These are phyloP conservation scores for Pseudovirgaria hyperparasitica DNA, from an alignment of 2,329 filamentous ascomycete species.

Conservation along the genomic window DNA sequence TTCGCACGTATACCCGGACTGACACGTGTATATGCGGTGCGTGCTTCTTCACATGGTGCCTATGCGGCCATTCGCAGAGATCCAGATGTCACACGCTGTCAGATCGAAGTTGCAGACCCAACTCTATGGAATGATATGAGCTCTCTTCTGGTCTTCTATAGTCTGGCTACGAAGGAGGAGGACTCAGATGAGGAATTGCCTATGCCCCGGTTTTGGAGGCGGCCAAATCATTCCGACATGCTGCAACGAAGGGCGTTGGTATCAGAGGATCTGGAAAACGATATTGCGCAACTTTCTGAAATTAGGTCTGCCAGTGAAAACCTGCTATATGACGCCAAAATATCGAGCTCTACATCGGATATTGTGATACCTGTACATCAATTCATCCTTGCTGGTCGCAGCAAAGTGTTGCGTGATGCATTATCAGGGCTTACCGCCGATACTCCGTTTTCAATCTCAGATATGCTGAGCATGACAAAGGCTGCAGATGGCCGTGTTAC, in stretches of 20 bases:
- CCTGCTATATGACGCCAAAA: constrained; percentile 28
- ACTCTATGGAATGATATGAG: constrained; percentile 63
- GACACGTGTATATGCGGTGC: constrained; percentile 69
- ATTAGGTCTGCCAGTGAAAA: too few relatives aligned
- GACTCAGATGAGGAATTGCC: constrained; percentile 32
- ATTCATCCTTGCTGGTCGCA: constrained; percentile 67
- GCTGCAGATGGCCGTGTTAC: constrained; percentile 34
- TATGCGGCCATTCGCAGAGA: constrained; percentile 82
- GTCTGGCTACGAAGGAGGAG: constrained; percentile 36
- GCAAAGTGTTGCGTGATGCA: constrained; percentile 46
- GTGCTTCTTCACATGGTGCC: constrained; percentile 79
- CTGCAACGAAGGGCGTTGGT: constrained; percentile 47
- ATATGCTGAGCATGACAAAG: constrained; percentile 46
- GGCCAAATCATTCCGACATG: constrained; percentile 33
- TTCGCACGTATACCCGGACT: constrained; percentile 84
- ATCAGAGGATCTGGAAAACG: constrained; percentile 53
- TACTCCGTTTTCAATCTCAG: constrained; percentile 44
- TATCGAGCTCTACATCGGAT: constrained; percentile 49
- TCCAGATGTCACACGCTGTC: constrained; percentile 63
- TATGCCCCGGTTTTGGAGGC: constrained; percentile 36
- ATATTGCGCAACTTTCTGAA: too few relatives aligned
- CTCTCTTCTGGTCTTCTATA: constrained; percentile 54
- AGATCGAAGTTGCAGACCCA: constrained; percentile 53
- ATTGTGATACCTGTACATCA: constrained; percentile 68
- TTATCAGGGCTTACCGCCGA: constrained; percentile 45